Evolutionary conservation across 1,284 basidiomycete species (phyloP).

Genomic region (Apiotrichum akiyoshidainum): DNA sequence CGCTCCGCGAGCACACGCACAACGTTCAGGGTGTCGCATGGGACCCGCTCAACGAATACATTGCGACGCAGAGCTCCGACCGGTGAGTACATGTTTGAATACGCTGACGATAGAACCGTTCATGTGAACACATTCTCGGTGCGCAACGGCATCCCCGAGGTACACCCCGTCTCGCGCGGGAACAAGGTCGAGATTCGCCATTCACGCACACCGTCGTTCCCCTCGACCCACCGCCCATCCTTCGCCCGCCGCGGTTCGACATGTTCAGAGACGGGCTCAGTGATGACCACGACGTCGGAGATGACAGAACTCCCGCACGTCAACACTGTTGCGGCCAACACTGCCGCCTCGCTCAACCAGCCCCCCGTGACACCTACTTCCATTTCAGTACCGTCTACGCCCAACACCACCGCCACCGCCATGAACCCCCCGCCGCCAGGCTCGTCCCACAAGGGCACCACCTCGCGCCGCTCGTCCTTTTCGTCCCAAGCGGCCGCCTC

Average conservation of each 20-base stretch:
- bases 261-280: constrained; percentile 68
- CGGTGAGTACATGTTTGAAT: constrained; percentile 52
- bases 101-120: constrained; percentile 58
- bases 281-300: constrained; percentile 51
- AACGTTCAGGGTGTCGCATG: constrained; percentile 96
- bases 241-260: constrained; percentile 67
- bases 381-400: constrained; percentile 45
- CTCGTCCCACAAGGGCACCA: constrained; percentile 47
- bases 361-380: constrained; percentile 31
- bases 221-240: constrained; percentile 54
- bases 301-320: constrained; percentile 1
- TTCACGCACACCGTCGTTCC: constrained; percentile 50
- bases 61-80: constrained; percentile 91
- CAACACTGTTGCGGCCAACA: constrained; percentile 1
- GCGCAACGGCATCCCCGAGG: constrained; percentile 74
- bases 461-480: constrained; percentile 80
- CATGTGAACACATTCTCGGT: constrained; percentile 77
- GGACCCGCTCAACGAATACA: constrained; percentile 91
- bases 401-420: constrained; percentile 29
- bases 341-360: not conserved
- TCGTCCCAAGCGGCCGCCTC: constrained; percentile 56
- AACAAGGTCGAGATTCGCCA: constrained; percentile 48
- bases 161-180: constrained; percentile 58
- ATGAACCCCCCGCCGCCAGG: constrained; percentile 49
- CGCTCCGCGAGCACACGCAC: constrained; percentile 70